Evolutionary conservation across 1,284 basidiomycete species (phyloP).

Genomic region (Vanrija humicola): DNA sequence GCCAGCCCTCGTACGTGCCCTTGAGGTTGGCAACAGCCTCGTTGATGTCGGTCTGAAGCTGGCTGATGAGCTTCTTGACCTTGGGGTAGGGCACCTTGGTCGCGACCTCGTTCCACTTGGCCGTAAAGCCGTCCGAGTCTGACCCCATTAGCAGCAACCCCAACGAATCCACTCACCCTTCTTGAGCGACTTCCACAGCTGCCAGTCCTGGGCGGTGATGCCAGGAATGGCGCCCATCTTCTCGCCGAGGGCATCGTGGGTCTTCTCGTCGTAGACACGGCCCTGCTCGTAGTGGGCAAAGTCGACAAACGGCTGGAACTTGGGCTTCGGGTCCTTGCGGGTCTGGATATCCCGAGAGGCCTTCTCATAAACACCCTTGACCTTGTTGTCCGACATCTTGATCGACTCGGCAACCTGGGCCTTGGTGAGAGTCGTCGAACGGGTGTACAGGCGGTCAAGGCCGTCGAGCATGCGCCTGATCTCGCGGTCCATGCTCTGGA

Average conservation of each 20-base stretch:
- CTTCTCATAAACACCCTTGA: slow-evolving; percentile 17
- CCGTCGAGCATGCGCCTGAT: slow-evolving; percentile 36
- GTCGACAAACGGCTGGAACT: too few species aligned
- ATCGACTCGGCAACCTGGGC: slow-evolving; percentile 34
- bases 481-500: slow-evolving; percentile 32
- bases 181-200: slow-evolving; percentile 32
- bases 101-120: slow-evolving; percentile 25
- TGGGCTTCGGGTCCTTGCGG: slow-evolving; percentile 4
- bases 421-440: slow-evolving; percentile 28
- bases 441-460: slow-evolving; percentile 44
- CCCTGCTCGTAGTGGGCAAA: too few species aligned
- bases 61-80: slow-evolving; percentile 19
- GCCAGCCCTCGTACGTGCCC: slow-evolving; percentile 36
- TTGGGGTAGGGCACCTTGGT: slow-evolving; percentile 24
- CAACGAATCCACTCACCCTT: slow-evolving; percentile 20
- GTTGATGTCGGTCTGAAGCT: slow-evolving; percentile 14
- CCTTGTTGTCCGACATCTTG: slow-evolving; percentile 27
- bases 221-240: not conserved
- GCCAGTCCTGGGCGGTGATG: slow-evolving; percentile 35
- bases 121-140: slow-evolving; percentile 30
- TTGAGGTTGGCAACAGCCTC: slow-evolving; percentile 32
- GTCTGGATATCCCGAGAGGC: slow-evolving; percentile 23
- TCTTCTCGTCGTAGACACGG: too few species aligned
- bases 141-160: not conserved
- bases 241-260: not conserved